Percentiles rank a stretch among this genome's conserved stretches.
These are phyloP conservation scores for Bolboschoenus planiculmis DNA, from an alignment of 176 grass and related monocot genomes.

Conservation along the genomic window DNA sequence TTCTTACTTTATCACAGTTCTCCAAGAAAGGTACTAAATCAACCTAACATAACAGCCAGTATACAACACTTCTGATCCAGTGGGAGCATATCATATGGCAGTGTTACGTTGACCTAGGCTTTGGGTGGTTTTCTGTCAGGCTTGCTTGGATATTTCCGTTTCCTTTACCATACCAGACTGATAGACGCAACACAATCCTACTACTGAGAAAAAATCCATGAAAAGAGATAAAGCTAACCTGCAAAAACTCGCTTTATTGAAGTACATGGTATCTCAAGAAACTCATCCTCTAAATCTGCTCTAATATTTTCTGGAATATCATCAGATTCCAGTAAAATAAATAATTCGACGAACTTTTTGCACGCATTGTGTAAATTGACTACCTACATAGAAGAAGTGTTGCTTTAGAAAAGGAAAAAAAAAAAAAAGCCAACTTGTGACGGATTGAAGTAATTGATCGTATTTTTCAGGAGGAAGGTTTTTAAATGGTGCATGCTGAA, in stretches of 20 bases:
- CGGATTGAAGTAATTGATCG: background rate
- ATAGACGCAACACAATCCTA: background rate
- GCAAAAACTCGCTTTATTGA: constrained; percentile 62
- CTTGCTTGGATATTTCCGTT: background rate
- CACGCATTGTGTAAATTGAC: constrained; percentile 58
- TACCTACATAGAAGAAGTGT: constrained; percentile 35
- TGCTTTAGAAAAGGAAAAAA: background rate
- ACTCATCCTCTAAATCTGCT: constrained; percentile 70
- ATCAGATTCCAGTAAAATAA: constrained; percentile 55
- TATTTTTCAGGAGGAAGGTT: background rate
- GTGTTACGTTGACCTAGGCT: background rate
- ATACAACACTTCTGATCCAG: background rate
- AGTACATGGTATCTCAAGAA: constrained; percentile 58
- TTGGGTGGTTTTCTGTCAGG: background rate
- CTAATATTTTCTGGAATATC: constrained; percentile 36
- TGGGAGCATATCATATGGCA: background rate
- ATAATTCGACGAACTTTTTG: constrained; percentile 53
- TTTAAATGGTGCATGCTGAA: background rate
- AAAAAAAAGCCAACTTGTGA: background rate
- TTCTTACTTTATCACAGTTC: background rate
- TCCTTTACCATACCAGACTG: background rate
- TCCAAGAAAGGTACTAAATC: background rate
- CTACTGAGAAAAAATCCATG: background rate
- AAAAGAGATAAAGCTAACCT: constrained; percentile 33
- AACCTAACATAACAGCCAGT: background rate